phyloP scores from a whole-genome alignment of 257 asterid genomes.

The Salvia hispanica region DNA sequence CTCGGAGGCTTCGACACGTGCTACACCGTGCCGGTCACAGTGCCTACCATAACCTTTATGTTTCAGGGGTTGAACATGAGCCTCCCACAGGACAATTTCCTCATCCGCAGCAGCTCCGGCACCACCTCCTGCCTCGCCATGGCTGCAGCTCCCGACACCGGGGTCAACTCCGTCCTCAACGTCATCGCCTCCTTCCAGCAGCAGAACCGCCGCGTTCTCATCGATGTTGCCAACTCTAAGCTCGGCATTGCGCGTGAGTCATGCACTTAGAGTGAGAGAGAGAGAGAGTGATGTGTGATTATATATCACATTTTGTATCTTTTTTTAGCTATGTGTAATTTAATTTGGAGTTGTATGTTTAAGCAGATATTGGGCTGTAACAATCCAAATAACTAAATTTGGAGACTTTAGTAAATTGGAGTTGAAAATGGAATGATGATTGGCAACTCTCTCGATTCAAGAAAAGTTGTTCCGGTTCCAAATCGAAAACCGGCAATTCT shows the following conservation, averaged over 20 bases:
- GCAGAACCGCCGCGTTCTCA: slow-evolving; percentile 73
- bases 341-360: too few species aligned
- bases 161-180: slow-evolving; percentile 60
- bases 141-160: slow-evolving; percentile 61
- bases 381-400: too few species aligned
- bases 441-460: too few species aligned
- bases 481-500: too few species aligned
- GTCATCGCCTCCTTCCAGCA: slow-evolving; percentile 76
- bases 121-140: slow-evolving; percentile 67
- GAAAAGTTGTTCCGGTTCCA: too few species aligned
- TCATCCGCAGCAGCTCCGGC: slow-evolving; percentile 63
- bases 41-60: slow-evolving; percentile 75
- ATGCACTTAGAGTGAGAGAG: slow-evolving; percentile 41
- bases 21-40: slow-evolving; percentile 58
- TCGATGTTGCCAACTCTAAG: slow-evolving; percentile 54
- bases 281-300: too few species aligned
- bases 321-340: too few species aligned
- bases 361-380: too few species aligned
- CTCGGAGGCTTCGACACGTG: slow-evolving; percentile 97
- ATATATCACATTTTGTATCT: too few species aligned
- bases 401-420: too few species aligned
- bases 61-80: slow-evolving; percentile 84
- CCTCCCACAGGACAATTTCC: slow-evolving; percentile 75
- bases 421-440: too few species aligned
- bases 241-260: slow-evolving; percentile 68